phyloP scores from a whole-genome alignment of 2,329 filamentous ascomycete genomes.

The Zasmidium cellare region DNA sequence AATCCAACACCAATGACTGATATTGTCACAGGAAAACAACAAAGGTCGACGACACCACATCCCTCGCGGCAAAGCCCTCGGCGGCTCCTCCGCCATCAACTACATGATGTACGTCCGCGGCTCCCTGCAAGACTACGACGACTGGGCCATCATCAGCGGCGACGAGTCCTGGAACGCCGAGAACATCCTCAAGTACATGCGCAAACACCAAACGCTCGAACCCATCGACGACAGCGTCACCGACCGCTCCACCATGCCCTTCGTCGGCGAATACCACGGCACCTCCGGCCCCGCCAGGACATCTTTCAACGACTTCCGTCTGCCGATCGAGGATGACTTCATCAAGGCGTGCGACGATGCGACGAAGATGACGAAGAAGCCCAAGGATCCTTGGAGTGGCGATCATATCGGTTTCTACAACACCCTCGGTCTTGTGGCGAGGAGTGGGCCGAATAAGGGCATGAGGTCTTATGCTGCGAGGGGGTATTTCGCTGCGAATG shows the following conservation, averaged over 20 bases:
- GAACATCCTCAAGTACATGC: conserved; percentile 47
- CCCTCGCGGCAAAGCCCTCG: conserved; percentile 38
- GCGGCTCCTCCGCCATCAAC: conserved; percentile 44
- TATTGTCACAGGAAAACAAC: conserved; percentile 16
- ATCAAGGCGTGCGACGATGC: conserved; percentile 37
- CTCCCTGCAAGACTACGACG: conserved; percentile 46
- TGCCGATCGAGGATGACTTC: conserved; percentile 38
- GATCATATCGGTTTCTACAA: conserved; percentile 39
- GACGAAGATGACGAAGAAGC: conserved; percentile 37
- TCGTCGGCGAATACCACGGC: conserved; percentile 37
- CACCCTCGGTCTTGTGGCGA: conserved; percentile 28
- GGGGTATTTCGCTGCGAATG: conserved; percentile 35
- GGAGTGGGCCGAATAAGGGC: conserved; percentile 32
- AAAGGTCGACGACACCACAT: conserved; percentile 26
- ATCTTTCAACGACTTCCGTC: conserved; percentile 36
- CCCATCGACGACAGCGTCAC: conserved; percentile 30
- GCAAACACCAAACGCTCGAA: conserved; percentile 41
- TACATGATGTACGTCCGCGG: conserved; percentile 45
- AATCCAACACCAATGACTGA: too few species aligned
- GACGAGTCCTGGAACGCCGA: conserved; percentile 50
- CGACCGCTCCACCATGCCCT: conserved; percentile 31
- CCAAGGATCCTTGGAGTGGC: conserved; percentile 37
- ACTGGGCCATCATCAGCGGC: conserved; percentile 44
- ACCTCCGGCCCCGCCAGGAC: conserved; percentile 37
- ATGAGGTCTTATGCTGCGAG: conserved; percentile 37